Conservation (phyloP, 352 stramenopile genomes). For the Elongisporangium undulatum region DNA sequence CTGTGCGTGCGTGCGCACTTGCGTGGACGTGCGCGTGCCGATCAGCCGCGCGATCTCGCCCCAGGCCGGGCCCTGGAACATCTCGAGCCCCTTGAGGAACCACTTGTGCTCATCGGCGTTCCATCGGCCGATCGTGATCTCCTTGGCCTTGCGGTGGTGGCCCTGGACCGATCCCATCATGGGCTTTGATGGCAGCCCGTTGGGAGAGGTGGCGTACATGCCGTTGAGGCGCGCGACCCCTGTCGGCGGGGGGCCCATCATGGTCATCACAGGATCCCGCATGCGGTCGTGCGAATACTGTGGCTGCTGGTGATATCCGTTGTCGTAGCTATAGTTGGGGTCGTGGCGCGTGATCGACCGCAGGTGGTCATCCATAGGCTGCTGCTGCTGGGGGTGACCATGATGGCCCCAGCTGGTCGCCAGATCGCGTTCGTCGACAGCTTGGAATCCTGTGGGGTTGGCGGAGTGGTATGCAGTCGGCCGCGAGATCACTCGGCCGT, state of each 20-base stretch:
- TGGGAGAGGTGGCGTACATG: neutral
- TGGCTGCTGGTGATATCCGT: neutral
- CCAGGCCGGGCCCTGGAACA: constrained; percentile 76
- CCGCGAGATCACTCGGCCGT: neutral
- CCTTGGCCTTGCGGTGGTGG: constrained; percentile 33
- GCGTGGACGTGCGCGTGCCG: constrained; percentile 75
- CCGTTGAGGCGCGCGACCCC: neutral
- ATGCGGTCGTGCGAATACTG: neutral
- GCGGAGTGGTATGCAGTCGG: neutral
- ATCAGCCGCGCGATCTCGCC: constrained; percentile 83
- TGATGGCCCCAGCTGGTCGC: neutral
- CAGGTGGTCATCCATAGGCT: neutral
- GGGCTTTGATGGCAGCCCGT: neutral
- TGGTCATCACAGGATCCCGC: neutral
- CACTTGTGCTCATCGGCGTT: constrained; percentile 68
- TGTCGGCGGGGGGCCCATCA: neutral
- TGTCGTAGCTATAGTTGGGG: neutral
- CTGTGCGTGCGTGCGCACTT: constrained; percentile 83
- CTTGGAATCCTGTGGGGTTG: neutral
- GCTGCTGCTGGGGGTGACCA: neutral
- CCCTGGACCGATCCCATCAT: neutral
- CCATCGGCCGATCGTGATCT: constrained; percentile 74
- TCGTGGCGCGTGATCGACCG: neutral
- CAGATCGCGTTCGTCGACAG: neutral
- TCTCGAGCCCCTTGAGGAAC: constrained; percentile 78